Percentiles rank a stretch among this genome's conserved stretches.
Evolutionary conservation across 2,329 filamentous ascomycete genomes (phyloP).

Genomic region (Ciborinia camelliae): DNA sequence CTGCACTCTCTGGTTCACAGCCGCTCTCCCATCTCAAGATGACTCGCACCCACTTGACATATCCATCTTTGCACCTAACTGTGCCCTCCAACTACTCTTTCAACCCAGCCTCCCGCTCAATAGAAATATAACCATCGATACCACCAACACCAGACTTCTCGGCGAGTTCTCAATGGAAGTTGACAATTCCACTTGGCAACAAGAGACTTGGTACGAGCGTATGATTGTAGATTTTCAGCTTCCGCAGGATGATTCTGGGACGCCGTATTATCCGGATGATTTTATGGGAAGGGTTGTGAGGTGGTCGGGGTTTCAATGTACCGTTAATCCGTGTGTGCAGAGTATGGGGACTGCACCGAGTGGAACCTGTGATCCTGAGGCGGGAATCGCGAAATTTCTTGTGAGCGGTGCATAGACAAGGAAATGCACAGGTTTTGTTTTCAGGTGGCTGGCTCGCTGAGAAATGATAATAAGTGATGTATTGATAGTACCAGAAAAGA

Average conservation of each 20-base stretch:
- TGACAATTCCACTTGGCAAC: no score
- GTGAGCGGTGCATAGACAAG: not conserved
- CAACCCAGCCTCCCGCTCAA: not conserved
- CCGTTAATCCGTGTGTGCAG: not conserved
- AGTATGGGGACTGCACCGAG: rapidly evolving
- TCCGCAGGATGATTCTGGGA: not conserved
- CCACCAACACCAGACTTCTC: not conserved
- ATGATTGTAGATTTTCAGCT: not conserved
- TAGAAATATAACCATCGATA: not conserved
- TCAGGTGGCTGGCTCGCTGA: no score
- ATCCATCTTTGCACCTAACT: not conserved
- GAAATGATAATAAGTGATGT: no score
- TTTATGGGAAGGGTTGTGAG: not conserved
- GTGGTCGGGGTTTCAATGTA: not conserved
- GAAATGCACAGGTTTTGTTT: not conserved
- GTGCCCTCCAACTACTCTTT: not conserved
- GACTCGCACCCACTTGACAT: not conserved
- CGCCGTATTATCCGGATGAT: not conserved
- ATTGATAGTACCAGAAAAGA: not conserved
- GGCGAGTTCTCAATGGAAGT: not conserved
- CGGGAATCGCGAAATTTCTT: not conserved
- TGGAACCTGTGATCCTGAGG: not conserved
- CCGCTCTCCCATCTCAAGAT: not conserved
- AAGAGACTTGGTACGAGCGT: not conserved
- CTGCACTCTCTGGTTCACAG: not conserved